Evolutionary conservation across 805 yeast species (phyloP), one percentile per base, ranked within the genome.

Genomic region (Monosporozyma siamensis): DNA sequence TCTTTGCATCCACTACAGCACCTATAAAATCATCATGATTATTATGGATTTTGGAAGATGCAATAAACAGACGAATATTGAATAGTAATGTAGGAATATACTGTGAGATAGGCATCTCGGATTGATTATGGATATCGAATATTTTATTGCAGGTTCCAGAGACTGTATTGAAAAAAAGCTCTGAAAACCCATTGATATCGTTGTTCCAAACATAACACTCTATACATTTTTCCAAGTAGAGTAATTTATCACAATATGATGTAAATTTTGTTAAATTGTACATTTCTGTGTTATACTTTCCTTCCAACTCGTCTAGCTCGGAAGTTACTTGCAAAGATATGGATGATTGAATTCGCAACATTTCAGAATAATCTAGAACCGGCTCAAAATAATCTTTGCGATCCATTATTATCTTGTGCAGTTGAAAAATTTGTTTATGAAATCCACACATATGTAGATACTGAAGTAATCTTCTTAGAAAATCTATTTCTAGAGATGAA

Each of bases 1-100:
- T 63, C 44, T 74, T 78, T 11, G 68, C 56, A 35, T 74, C 74
- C 3, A 54, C 47, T 4, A 66, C 52, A 6, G 66, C 44, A 3
- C 45, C 53, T 2, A 47, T 32, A 20, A 58, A 34, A 26, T 55
- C 45, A 11, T 51, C 43, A 2, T 40, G 36, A 7, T 37, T 6
- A 9, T 48, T 20, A 18, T 58, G 58, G 10, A 60, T 36, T 18
- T 37, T 39, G 2, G 63, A 55, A 8, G 59, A 51, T 3, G 50
- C 36, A 5, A 37, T 40, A 27, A 48, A 44, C 14, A 58, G 36
- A 2, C 47, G 42, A 4, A 59, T 49, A 42, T 59, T 61, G 27
- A 63, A 58, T n/a, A 59, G 32, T 21, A 63, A 32, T n/a, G 58
- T 41, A 36, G 48, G 49, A n/a, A 59, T 42, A 32, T 60, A 61